A percentile compares a stretch with the other conserved stretches of the same genome.
Evolutionary conservation across 2,329 filamentous ascomycete species (phyloP).

Genomic region (Cladophialophora carrionii): DNA sequence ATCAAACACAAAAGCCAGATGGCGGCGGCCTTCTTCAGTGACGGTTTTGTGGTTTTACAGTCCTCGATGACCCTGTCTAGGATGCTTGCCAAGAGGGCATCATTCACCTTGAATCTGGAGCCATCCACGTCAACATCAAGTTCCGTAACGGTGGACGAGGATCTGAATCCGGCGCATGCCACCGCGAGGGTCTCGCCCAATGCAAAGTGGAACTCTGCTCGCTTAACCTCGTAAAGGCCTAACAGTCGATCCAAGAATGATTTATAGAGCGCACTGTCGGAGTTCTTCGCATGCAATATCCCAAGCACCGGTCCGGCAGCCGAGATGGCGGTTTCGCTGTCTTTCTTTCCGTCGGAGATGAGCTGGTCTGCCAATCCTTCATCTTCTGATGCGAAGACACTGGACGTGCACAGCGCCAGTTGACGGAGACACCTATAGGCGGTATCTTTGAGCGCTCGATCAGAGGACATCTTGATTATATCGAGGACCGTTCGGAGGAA

Average conservation of each 20-base stretch:
- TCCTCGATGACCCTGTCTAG: constrained; percentile 75
- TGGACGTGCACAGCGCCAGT: constrained; percentile 59
- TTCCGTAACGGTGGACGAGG: constrained; percentile 72
- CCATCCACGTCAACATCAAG: constrained; percentile 70
- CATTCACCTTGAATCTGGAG: constrained; percentile 44
- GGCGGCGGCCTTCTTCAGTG: constrained; percentile 84
- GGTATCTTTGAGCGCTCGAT: constrained; percentile 61
- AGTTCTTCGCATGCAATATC: constrained; percentile 50
- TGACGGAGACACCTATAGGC: constrained; percentile 63
- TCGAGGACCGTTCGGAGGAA: constrained; percentile 53
- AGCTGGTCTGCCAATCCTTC: constrained; percentile 65
- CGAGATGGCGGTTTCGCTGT: constrained; percentile 79
- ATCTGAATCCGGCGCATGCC: constrained; percentile 78
- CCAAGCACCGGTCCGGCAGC: constrained; percentile 70
- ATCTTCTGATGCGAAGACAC: constrained; percentile 39
- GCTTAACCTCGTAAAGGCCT: constrained; percentile 78
- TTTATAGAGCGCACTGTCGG: constrained; percentile 41
- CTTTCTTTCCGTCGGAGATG: constrained; percentile 70
- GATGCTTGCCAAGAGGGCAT: constrained; percentile 55
- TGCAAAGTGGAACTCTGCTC: constrained; percentile 85
- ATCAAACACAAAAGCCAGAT: constrained; percentile 94
- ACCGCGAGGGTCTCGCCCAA: constrained; percentile 86
- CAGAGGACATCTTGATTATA: constrained; percentile 59
- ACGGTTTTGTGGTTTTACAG: constrained; percentile 83
- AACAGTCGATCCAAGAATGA: constrained; percentile 71